phyloP scores from a whole-genome alignment of 192 early-diverging fungal genomes.

The Ambispora gerdemannii region DNA sequence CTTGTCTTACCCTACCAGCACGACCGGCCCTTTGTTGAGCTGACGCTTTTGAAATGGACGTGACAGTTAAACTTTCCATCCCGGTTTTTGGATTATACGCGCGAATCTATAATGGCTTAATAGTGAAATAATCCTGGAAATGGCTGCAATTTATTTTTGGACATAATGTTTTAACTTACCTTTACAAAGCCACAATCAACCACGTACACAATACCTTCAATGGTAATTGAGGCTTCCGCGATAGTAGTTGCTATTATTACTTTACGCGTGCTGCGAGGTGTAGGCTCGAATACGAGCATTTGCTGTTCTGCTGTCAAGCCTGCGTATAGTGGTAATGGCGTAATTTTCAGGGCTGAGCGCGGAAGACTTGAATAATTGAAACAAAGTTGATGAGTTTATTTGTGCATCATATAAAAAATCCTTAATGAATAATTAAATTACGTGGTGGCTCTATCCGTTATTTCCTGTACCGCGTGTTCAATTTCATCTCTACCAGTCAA shows the following conservation, averaged over 20 bases:
- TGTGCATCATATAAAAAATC: no score
- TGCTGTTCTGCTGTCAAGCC: constrained; percentile 68
- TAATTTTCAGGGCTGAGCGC: constrained; percentile 38
- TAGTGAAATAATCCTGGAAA: not conserved
- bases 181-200: constrained; percentile 82
- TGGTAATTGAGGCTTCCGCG: constrained; percentile 79
- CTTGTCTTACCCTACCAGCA: constrained; percentile 87
- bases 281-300: constrained; percentile 59
- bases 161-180: constrained; percentile 25
- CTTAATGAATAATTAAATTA: constrained; percentile 29
- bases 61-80: constrained; percentile 84
- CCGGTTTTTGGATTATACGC: constrained; percentile 93
- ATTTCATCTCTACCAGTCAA: constrained; percentile 77
- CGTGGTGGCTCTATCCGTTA: constrained; percentile 55
- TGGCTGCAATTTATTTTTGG: not conserved
- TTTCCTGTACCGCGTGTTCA: constrained; percentile 57
- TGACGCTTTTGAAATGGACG: constrained; percentile 90
- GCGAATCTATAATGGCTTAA: constrained; percentile 38
- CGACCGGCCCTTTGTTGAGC: constrained; percentile 92
- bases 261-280: constrained; percentile 61
- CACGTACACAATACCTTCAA: constrained; percentile 73
- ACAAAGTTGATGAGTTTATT: no score
- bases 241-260: constrained; percentile 89
- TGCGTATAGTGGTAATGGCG: constrained; percentile 66
- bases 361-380: constrained; percentile 34